Evolutionary conservation across 345 rosid species (phyloP).

Genomic region (Populus pruinosa): DNA sequence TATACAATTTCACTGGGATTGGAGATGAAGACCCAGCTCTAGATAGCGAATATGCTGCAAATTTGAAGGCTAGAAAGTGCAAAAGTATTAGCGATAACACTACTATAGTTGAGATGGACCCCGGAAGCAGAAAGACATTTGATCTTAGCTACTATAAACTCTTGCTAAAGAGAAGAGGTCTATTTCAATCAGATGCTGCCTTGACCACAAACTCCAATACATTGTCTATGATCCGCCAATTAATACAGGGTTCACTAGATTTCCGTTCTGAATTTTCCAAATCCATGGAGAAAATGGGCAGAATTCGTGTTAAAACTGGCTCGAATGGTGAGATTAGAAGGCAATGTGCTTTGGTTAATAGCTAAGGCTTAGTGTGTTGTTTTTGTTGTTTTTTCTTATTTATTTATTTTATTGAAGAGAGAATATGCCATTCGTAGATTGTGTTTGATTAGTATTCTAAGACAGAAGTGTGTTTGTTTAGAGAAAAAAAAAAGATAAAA

Average conservation of each 20-base stretch:
- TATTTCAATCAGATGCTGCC: constrained; percentile 66
- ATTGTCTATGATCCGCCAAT: constrained; percentile 35
- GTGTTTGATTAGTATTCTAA: too few species aligned
- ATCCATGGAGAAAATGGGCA: constrained; percentile 77
- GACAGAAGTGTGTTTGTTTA: too few species aligned
- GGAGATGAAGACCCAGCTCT: constrained; percentile 61
- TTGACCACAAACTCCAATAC: constrained; percentile 47
- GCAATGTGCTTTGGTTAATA: constrained; percentile 57
- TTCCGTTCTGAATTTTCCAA: constrained; percentile 51
- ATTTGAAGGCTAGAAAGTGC: constrained; percentile 60
- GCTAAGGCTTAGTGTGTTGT: constrained; percentile 13
- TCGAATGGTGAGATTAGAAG: constrained; percentile 63
- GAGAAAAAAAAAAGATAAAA: too few species aligned
- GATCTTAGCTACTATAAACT: constrained; percentile 60
- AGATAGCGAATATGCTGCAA: constrained; percentile 60
- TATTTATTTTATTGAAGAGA: too few species aligned
- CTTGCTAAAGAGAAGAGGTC: constrained; percentile 58
- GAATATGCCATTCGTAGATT: too few species aligned
- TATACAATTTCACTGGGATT: constrained; percentile 61
- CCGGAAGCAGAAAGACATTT: constrained; percentile 65
- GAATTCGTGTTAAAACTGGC: constrained; percentile 58
- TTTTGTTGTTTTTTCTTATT: too few species aligned
- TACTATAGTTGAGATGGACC: constrained; percentile 71
- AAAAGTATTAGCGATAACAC: constrained; percentile 44
- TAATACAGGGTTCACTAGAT: constrained; percentile 43